These are phyloP conservation scores for Candida tropicalis DNA, from an alignment of 1,139 yeast genomes.

Conservation along the genomic window DNA sequence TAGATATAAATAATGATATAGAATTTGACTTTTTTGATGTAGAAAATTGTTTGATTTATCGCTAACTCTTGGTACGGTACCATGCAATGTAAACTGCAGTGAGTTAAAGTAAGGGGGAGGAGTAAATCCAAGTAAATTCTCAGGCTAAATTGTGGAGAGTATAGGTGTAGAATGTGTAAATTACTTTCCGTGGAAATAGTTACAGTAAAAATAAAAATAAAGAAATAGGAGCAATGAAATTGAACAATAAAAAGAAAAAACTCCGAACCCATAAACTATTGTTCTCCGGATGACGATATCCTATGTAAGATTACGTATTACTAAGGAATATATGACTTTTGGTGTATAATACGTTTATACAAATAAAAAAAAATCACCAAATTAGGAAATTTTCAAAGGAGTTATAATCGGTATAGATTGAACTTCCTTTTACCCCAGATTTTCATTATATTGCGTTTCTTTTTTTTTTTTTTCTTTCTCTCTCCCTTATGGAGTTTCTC, in stretches of 20 bases:
- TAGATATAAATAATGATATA: conserved; percentile 1
- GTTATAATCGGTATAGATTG: background rate
- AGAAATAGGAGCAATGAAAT: too few species aligned
- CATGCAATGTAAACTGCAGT: too few species aligned
- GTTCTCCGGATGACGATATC: background rate
- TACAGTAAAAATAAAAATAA: background rate
- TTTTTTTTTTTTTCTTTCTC: background rate
- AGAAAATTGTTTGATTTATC: background rate
- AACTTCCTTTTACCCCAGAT: conserved; percentile 6
- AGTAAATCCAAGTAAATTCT: too few species aligned
- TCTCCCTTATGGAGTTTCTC: background rate
- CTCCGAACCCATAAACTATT: background rate
- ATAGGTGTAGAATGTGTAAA: too few species aligned
- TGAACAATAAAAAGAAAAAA: background rate
- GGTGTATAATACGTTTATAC: background rate
- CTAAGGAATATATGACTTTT: background rate
- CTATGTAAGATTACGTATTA: background rate
- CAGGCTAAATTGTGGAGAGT: too few species aligned
- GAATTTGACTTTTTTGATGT: background rate
- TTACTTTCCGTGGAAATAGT: background rate
- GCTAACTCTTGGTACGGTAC: too few species aligned
- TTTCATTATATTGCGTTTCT: background rate
- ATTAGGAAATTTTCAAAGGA: conserved; percentile 1
- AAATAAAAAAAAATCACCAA: background rate
- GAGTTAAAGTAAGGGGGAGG: background rate